phyloP scores from a whole-genome alignment of 2,329 filamentous ascomycete genomes.

The Dactylellina cionopaga region DNA sequence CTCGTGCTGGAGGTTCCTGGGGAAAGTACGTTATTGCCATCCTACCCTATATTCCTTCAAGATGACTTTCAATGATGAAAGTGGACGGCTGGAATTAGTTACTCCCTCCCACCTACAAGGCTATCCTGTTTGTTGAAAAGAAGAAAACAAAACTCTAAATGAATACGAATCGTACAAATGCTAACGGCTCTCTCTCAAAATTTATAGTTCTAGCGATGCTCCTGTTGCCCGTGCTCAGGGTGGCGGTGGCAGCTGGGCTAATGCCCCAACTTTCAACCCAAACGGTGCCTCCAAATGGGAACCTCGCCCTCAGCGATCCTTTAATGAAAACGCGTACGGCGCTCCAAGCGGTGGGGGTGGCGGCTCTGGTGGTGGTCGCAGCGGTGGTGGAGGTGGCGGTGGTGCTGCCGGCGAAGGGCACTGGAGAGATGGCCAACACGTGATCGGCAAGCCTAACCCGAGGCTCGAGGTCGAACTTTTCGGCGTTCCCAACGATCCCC shows the following conservation, averaged over 20 bases:
- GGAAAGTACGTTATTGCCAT: constrained; percentile 26
- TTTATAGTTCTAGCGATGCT: too few species aligned
- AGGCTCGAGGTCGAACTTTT: constrained; percentile 96
- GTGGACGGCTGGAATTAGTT: too few species aligned
- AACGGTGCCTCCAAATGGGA: constrained; percentile 55
- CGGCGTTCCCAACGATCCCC: constrained; percentile 86
- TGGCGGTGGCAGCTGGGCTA: constrained; percentile 53
- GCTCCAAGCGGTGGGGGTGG: constrained; percentile 63
- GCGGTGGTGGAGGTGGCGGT: constrained; percentile 66
- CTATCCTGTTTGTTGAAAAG: too few species aligned
- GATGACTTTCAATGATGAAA: too few species aligned
- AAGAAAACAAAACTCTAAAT: too few species aligned
- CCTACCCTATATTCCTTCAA: too few species aligned
- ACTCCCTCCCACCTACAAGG: too few species aligned
- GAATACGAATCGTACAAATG: too few species aligned
- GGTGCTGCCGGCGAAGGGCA: constrained; percentile 90
- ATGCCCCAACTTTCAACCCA: constrained; percentile 55
- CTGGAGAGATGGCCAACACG: constrained; percentile 97
- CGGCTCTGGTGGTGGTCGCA: constrained; percentile 60
- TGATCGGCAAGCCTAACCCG: constrained; percentile 86
- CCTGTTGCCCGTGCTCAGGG: constrained; percentile 1
- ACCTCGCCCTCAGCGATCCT: constrained; percentile 61
- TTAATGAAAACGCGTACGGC: constrained; percentile 73
- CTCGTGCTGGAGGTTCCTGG: constrained; percentile 41
- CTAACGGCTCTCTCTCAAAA: constrained; percentile 20